These are phyloP conservation scores for Starmerella davenportii DNA, from an alignment of 805 yeast species.

Conservation along the genomic window DNA sequence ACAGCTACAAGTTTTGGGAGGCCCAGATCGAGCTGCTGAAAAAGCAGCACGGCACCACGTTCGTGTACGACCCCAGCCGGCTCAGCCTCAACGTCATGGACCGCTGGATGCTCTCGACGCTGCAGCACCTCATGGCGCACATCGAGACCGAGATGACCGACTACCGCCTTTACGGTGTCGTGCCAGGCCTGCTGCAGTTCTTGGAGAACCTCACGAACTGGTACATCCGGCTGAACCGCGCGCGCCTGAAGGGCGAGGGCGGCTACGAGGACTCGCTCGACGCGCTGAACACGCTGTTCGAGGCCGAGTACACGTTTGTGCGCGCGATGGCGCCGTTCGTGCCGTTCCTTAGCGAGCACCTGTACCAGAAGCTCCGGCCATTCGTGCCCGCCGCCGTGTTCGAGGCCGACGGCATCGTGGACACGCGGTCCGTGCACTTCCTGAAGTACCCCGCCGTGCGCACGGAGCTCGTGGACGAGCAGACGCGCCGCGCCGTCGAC, in stretches of 20 bases:
- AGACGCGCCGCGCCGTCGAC: conserved; percentile 70
- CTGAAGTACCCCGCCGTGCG: conserved; percentile 74
- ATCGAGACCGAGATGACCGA: conserved; percentile 80
- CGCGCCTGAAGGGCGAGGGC: conserved; percentile 89
- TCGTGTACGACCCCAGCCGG: conserved; percentile 48
- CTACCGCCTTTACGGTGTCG: conserved; percentile 88
- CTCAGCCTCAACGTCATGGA: conserved; percentile 84
- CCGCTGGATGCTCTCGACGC: conserved; percentile 90
- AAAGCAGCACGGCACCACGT: conserved; percentile 54
- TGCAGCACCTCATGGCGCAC: conserved; percentile 72
- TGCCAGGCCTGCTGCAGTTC: conserved; percentile 72
- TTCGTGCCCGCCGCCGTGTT: conserved; percentile 25
- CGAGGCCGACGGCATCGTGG: conserved; percentile 20
- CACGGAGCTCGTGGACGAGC: conserved; percentile 60
- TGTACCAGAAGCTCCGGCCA: conserved; percentile 59
- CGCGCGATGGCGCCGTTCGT: conserved; percentile 99
- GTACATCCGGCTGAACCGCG: conserved; percentile 96
- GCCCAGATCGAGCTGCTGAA: conserved; percentile 75
- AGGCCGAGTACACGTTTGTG: conserved; percentile 69
- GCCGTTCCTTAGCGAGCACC: conserved; percentile 82
- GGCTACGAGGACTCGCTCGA: conserved; percentile 68
- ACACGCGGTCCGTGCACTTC: conserved; percentile 80
- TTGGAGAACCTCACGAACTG: conserved; percentile 94
- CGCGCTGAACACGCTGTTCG: conserved; percentile 81
- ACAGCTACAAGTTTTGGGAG: conserved; percentile 88